These are phyloP conservation scores for Quercus aquifolioides DNA, from an alignment of 306 rosid species.

Conservation along the genomic window DNA sequence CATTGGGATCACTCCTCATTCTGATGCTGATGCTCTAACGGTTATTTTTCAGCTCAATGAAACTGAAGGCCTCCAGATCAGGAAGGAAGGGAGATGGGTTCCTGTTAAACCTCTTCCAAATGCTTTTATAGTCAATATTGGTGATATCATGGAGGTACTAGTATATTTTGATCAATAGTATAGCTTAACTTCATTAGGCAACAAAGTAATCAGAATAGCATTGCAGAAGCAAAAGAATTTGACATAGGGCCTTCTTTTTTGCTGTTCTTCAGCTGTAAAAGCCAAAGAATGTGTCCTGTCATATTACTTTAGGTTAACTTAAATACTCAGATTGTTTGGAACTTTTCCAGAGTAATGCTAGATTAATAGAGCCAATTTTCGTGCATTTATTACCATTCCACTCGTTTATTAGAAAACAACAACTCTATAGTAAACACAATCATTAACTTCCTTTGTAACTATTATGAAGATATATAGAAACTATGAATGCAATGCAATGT, in stretches of 20 bases:
- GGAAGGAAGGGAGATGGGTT: conserved; percentile 42
- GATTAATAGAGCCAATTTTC: too few species aligned
- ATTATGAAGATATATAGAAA: too few species aligned
- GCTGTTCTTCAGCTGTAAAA: too few species aligned
- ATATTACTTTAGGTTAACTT: too few species aligned
- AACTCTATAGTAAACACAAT: too few species aligned
- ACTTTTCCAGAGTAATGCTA: too few species aligned
- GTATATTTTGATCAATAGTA: not conserved
- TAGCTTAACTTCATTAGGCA: not conserved
- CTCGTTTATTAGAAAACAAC: too few species aligned
- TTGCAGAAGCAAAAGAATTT: not conserved
- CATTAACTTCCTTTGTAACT: too few species aligned
- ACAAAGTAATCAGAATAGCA: not conserved
- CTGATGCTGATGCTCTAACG: conserved; percentile 31
- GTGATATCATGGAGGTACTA: conserved; percentile 47
- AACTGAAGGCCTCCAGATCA: conserved; percentile 43
- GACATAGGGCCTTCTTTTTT: not conserved
- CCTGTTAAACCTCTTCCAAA: conserved; percentile 39
- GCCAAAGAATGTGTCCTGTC: too few species aligned
- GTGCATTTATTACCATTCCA: too few species aligned
- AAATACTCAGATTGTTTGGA: too few species aligned
- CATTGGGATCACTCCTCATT: conserved; percentile 30
- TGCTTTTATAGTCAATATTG: conserved; percentile 41
- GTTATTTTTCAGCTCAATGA: conserved; percentile 35
- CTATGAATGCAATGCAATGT: too few species aligned